Conservation (phyloP, 805 yeast genomes). For the Pichia ethanolica region DNA sequence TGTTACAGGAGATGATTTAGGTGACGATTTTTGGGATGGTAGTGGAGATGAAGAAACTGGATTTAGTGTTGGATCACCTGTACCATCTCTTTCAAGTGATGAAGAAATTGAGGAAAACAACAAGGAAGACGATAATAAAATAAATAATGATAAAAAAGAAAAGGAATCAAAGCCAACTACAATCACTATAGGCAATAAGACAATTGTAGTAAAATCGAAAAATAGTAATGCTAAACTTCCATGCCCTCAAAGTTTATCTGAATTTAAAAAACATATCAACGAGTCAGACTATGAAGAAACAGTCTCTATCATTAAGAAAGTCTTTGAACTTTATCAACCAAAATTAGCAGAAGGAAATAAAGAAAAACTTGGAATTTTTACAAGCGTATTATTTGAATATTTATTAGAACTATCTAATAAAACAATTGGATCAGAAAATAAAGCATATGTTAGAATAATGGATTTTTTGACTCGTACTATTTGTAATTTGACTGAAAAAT, state of each 20-base stretch:
- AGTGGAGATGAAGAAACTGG: slow-evolving; percentile 42
- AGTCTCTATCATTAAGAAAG: slow-evolving; percentile 41
- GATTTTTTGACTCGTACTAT: slow-evolving; percentile 36
- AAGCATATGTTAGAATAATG: slow-evolving; percentile 27
- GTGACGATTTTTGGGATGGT: slow-evolving; percentile 62
- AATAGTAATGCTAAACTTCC: slow-evolving; percentile 15
- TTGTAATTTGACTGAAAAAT: slow-evolving; percentile 55
- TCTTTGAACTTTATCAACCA: slow-evolving; percentile 63
- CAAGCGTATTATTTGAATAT: slow-evolving; percentile 58
- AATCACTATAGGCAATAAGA: slow-evolving; percentile 30
- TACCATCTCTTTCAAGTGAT: slow-evolving; percentile 28
- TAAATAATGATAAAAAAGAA: slow-evolving; percentile 18
- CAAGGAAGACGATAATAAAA: slow-evolving; percentile 27
- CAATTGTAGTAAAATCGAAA: slow-evolving; percentile 18
- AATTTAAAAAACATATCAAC: slow-evolving; percentile 31
- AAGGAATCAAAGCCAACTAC: slow-evolving; percentile 12
- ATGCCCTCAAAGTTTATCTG: slow-evolving; percentile 46
- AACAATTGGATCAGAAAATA: slow-evolving; percentile 14
- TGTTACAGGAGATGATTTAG: slow-evolving; percentile 60
- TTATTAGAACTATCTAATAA: slow-evolving; percentile 39
- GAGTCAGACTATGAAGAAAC: slow-evolving; percentile 35
- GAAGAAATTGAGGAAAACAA: slow-evolving; percentile 19
- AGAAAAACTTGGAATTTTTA: slow-evolving; percentile 57
- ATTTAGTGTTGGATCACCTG: slow-evolving; percentile 34
- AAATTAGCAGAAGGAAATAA: slow-evolving; percentile 76